phyloP scores from a whole-genome alignment of 2,329 filamentous ascomycete genomes.

The Xylaria hypoxylon region DNA sequence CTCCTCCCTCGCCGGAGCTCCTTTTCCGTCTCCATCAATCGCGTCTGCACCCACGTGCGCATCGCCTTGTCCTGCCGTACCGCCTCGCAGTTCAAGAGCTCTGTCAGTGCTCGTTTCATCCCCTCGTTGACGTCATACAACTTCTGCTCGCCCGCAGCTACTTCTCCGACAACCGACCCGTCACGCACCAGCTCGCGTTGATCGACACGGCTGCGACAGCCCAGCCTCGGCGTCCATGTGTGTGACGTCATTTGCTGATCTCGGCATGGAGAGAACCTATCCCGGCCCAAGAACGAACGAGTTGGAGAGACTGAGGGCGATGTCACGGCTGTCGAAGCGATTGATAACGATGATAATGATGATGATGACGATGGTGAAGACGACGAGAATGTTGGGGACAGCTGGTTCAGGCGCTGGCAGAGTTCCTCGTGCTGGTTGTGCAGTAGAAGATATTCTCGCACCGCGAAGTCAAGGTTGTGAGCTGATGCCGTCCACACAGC shows the following conservation, averaged over 20 bases:
- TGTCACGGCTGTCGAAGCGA: slow-evolving; percentile 53
- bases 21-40: slow-evolving; percentile 70
- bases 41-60: slow-evolving; percentile 69
- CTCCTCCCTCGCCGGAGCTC: slow-evolving; percentile 66
- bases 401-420: slow-evolving; percentile 62
- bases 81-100: slow-evolving; percentile 70
- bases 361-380: slow-evolving; percentile 53
- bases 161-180: slow-evolving; percentile 61
- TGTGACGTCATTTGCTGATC: slow-evolving; percentile 46
- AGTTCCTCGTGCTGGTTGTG: slow-evolving; percentile 67
- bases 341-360: slow-evolving; percentile 1
- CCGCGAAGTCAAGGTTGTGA: slow-evolving; percentile 59
- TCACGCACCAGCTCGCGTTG: slow-evolving; percentile 57
- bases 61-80: slow-evolving; percentile 64
- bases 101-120: slow-evolving; percentile 71
- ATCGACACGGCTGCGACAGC: slow-evolving; percentile 19
- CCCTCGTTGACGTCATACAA: slow-evolving; percentile 69
- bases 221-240: slow-evolving; percentile 38
- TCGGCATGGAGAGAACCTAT: slow-evolving; percentile 51
- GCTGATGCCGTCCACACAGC: slow-evolving; percentile 26
- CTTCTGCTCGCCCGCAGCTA: slow-evolving; percentile 65
- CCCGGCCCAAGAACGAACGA: slow-evolving; percentile 65
- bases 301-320: slow-evolving; percentile 71
- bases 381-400: slow-evolving; percentile 58
- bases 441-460: slow-evolving; percentile 66